These are phyloP conservation scores for Penicillium nucicola DNA, from an alignment of 495 filamentous ascomycete genomes.

Conservation along the genomic window DNA sequence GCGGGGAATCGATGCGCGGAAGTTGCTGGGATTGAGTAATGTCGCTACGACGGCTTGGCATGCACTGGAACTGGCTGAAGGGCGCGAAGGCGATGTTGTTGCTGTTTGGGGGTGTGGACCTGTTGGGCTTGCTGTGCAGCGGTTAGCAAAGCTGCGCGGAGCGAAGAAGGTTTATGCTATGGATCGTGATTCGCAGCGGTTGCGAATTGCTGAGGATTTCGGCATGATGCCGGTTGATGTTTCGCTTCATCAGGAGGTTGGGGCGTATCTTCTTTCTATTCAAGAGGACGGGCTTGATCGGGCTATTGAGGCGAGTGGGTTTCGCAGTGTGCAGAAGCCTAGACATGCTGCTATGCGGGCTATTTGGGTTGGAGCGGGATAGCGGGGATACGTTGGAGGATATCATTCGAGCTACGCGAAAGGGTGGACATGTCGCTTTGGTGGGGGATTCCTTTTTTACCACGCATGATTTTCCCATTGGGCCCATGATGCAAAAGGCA, in stretches of 20 bases:
- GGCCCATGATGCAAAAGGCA: slow-evolving; percentile 25
- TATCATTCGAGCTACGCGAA: slow-evolving; percentile 28
- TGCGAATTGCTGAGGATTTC: slow-evolving; percentile 22
- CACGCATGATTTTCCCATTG: slow-evolving; percentile 28
- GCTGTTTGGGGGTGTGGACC: slow-evolving; percentile 45
- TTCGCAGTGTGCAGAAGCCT: slow-evolving; percentile 20
- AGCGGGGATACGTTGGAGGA: slow-evolving; percentile 24
- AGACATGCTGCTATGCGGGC: slow-evolving; percentile 24
- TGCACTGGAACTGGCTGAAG: slow-evolving; percentile 30
- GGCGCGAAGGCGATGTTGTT: slow-evolving; percentile 34
- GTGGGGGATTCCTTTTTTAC: slow-evolving; percentile 32
- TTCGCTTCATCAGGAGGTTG: slow-evolving; percentile 20
- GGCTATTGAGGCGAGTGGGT: slow-evolving; percentile 34
- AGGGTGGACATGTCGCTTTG: slow-evolving; percentile 30
- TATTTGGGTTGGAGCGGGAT: slow-evolving; percentile 24
- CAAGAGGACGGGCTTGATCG: slow-evolving; percentile 31
- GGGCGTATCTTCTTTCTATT: slow-evolving; percentile 25
- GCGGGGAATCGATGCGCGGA: slow-evolving; percentile 52
- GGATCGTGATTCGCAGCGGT: slow-evolving; percentile 26
- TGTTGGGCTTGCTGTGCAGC: slow-evolving; percentile 22
- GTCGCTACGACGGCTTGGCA: slow-evolving; percentile 37
- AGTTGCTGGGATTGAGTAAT: slow-evolving; percentile 36
- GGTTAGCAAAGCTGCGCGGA: slow-evolving; percentile 22
- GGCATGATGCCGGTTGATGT: slow-evolving; percentile 27
- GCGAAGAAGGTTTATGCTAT: slow-evolving; percentile 31